Conservation (phyloP, 1,284 basidiomycete genomes). For the Pulveroboletus sp. region DNA sequence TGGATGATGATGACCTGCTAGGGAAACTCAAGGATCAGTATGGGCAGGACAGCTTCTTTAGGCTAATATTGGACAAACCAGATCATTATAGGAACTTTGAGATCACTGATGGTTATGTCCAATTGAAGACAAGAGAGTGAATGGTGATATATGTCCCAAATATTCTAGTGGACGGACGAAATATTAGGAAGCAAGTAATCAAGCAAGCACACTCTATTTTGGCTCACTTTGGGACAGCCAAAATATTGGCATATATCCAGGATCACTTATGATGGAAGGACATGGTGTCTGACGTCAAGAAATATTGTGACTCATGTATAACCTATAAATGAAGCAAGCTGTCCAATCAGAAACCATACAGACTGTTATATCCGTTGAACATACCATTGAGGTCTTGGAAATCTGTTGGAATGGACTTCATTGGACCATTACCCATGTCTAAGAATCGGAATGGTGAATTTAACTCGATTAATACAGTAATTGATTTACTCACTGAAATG, state of each 20-base stretch:
- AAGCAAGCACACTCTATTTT: no score
- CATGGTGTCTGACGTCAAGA: no score
- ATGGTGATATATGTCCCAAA: no score
- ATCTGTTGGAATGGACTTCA: neutral
- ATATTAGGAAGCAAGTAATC: no score
- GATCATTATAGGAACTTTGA: constrained; percentile 30
- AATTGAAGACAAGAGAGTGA: constrained; percentile 1
- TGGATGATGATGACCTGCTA: neutral
- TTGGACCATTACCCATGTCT: neutral
- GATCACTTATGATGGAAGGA: no score
- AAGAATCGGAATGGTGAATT: neutral
- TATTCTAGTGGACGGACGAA: no score
- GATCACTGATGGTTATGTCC: constrained; percentile 28
- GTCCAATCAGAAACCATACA: neutral
- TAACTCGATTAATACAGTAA: no score
- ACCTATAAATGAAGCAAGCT: neutral
- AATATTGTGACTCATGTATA: no score
- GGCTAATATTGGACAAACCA: constrained; percentile 24
- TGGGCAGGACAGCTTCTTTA: constrained; percentile 29
- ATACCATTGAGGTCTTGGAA: neutral
- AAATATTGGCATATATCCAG: no score
- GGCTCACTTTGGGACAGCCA: no score
- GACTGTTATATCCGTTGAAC: neutral
- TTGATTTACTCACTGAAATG: neutral
- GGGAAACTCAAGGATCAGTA: constrained; percentile 17